A percentile compares a stretch with the other conserved stretches of the same genome.
phyloP scores from a whole-genome alignment of 2,329 filamentous ascomycete species.

The Gaeumannomyces sp. region DNA sequence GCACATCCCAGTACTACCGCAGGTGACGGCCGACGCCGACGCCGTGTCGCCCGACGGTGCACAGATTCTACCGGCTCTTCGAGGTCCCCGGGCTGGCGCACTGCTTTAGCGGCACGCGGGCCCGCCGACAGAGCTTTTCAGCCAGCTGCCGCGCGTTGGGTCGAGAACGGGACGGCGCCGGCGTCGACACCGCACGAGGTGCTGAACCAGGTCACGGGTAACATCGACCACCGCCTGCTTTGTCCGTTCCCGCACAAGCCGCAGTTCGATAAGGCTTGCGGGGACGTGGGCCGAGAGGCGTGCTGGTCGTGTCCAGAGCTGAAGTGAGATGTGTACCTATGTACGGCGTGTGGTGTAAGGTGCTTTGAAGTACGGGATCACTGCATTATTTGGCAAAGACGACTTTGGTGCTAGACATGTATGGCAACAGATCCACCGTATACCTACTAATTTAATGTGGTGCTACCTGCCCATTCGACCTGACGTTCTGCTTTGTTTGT shows the following conservation, averaged over 20 bases:
- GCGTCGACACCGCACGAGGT: slow-evolving; percentile 9
- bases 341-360: too few relatives aligned
- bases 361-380: too few relatives aligned
- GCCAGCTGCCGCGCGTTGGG: slow-evolving; percentile 23
- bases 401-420: too few relatives aligned
- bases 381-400: too few relatives aligned
- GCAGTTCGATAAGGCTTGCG: slow-evolving; percentile 17
- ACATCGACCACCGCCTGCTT: slow-evolving; percentile 27
- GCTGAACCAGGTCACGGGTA: neutral
- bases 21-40: too few relatives aligned
- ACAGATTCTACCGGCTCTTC: slow-evolving; percentile 27
- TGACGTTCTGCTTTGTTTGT: too few relatives aligned
- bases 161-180: slow-evolving; percentile 17
- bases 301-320: slow-evolving; percentile 7
- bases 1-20: slow-evolving; percentile 18
- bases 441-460: too few relatives aligned
- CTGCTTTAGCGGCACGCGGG: slow-evolving; percentile 24
- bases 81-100: slow-evolving; percentile 26
- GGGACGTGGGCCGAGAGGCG: neutral
- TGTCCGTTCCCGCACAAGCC: slow-evolving; percentile 29
- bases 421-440: too few relatives aligned
- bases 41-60: slow-evolving; percentile 17
- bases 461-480: too few relatives aligned
- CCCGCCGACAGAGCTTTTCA: slow-evolving; percentile 21
- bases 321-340: too few relatives aligned